These are phyloP conservation scores for Rhexocercosporidium sp. DNA, from an alignment of 2,329 filamentous ascomycete species.

Conservation along the genomic window DNA sequence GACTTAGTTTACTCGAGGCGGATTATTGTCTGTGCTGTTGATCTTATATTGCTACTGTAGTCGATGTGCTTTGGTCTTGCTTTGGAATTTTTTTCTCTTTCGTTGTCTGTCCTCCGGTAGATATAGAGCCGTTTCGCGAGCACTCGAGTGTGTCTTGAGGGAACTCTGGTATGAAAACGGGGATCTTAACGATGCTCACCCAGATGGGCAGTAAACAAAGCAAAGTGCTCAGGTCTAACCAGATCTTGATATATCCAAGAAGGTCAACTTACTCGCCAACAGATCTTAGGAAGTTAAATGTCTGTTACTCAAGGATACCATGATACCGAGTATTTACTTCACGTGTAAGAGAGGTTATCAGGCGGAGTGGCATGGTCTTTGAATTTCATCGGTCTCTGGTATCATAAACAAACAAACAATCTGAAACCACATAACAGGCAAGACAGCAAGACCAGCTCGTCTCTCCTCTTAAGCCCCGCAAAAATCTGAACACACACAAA, in stretches of 20 bases:
- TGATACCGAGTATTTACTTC: neutral
- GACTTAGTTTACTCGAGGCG: too few relatives aligned
- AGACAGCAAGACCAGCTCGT: conserved; percentile 6
- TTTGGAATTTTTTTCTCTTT: neutral
- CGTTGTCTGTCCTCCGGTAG: neutral
- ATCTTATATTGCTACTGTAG: too few relatives aligned
- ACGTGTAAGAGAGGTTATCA: neutral
- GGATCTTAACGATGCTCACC: too few relatives aligned
- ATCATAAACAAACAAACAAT: neutral
- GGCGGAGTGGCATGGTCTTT: neutral
- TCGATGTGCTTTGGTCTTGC: too few relatives aligned
- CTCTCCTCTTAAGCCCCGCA: neutral
- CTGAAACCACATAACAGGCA: neutral
- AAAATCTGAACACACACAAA: neutral
- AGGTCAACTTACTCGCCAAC: too few relatives aligned
- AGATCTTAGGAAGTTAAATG: neutral
- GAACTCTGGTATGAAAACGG: too few relatives aligned
- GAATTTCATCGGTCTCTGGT: neutral
- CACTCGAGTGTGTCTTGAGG: too few relatives aligned
- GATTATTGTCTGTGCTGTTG: too few relatives aligned
- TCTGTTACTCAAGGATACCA: neutral
- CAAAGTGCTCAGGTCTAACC: too few relatives aligned
- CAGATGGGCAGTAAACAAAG: too few relatives aligned
- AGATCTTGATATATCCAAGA: too few relatives aligned
- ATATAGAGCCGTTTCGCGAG: neutral